Evolutionary conservation across 257 asterid genomes (phyloP).

Genomic region (Verbascum thapsus): DNA sequence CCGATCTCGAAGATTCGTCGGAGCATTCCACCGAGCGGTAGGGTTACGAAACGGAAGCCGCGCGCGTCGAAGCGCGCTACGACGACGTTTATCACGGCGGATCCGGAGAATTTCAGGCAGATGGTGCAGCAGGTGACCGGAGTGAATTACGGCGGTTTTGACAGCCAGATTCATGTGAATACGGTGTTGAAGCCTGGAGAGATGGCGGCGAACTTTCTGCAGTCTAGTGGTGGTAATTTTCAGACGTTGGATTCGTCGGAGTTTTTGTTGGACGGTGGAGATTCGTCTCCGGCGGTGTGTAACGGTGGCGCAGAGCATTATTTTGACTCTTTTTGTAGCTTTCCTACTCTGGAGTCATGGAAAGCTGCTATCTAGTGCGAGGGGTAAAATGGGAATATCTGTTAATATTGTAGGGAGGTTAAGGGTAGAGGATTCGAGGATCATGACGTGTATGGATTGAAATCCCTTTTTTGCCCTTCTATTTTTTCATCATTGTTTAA

Average conservation of each 20-base stretch:
- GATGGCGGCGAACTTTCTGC: conserved; percentile 43
- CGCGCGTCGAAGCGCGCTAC: conserved; percentile 72
- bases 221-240: conserved; percentile 35
- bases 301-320: conserved; percentile 48
- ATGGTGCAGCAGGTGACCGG: conserved; percentile 99
- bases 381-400: conserved; percentile 48
- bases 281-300: conserved; percentile 18
- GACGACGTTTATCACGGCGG: conserved; percentile 84
- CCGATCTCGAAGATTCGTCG: conserved; percentile 1
- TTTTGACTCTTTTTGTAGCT: conserved; percentile 56
- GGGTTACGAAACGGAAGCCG: conserved; percentile 65
- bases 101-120: conserved; percentile 82
- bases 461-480: conserved; percentile 29
- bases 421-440: conserved; percentile 10
- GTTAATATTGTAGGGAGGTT: no score
- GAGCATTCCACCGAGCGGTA: conserved; percentile 46
- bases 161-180: conserved; percentile 37
- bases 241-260: conserved; percentile 66
- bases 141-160: conserved; percentile 44
- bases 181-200: conserved; percentile 65
- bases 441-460: conserved; percentile 36
- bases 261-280: conserved; percentile 43
- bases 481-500: no score
- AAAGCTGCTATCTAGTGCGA: conserved; percentile 28
- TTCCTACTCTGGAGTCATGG: conserved; percentile 96